phyloP scores from a whole-genome alignment of 306 rosid genomes.

The Alnus rubra region DNA sequence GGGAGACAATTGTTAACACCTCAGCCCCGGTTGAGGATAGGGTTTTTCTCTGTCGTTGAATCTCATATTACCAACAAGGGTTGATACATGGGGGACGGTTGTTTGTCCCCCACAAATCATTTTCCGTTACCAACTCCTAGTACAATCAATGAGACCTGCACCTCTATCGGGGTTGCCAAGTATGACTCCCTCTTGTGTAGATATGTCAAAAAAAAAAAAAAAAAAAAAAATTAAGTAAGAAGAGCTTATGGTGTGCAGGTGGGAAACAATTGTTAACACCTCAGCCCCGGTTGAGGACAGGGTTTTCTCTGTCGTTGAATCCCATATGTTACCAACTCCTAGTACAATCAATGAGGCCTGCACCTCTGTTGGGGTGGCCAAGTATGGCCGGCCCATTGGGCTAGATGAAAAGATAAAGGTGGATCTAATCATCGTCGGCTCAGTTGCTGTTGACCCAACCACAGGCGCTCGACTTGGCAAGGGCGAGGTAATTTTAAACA shows the following conservation, averaged over 20 bases:
- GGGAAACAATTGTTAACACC: constrained; percentile 85
- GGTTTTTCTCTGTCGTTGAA: no score
- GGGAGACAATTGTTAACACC: no score
- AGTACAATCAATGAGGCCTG: constrained; percentile 66
- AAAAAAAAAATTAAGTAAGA: no score
- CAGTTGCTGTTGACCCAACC: constrained; percentile 85
- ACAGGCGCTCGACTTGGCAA: constrained; percentile 95
- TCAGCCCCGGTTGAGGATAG: no score
- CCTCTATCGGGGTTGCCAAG: no score
- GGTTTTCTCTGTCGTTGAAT: constrained; percentile 80
- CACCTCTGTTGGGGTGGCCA: constrained; percentile 83
- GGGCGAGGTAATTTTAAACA: constrained; percentile 68
- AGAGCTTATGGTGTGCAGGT: constrained; percentile 34
- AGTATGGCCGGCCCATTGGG: constrained; percentile 75
- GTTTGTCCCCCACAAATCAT: no score
- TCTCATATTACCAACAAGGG: no score
- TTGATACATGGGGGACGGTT: no score
- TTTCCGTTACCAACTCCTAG: no score
- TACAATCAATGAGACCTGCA: no score
- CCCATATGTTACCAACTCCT: constrained; percentile 39
- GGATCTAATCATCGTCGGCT: constrained; percentile 82
- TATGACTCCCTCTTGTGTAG: no score
- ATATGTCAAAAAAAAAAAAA: no score
- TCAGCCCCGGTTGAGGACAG: constrained; percentile 85
- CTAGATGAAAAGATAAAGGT: constrained; percentile 82